A percentile compares a stretch with the other conserved stretches of the same genome.
Conservation (phyloP, 2,329 filamentous ascomycete species). For the Calycina herbarum region DNA sequence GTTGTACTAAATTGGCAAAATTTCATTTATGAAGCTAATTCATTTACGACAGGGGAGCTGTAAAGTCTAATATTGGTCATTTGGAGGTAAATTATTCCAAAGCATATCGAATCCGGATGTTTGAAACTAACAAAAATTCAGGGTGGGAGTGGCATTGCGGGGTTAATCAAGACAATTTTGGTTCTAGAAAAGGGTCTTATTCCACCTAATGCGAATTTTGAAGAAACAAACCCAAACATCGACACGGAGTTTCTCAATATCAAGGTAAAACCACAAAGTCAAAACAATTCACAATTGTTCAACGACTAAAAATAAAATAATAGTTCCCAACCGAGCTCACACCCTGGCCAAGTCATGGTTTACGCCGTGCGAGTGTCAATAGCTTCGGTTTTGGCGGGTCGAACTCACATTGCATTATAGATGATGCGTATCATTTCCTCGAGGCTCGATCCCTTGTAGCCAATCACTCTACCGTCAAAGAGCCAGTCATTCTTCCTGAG, state of each 20-base stretch:
- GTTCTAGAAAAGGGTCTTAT: conserved; percentile 27
- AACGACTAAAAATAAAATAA: background rate
- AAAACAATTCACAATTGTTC: background rate
- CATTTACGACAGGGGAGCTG: conserved; percentile 5
- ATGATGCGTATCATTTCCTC: conserved; percentile 31
- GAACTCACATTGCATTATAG: conserved; percentile 23
- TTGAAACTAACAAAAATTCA: too few species aligned
- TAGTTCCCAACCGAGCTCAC: conserved; percentile 8
- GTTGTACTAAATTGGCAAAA: background rate
- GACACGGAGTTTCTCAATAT: conserved; percentile 1
- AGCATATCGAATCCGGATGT: too few species aligned
- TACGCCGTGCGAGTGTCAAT: conserved; percentile 26
- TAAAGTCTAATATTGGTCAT: conserved; percentile 34
- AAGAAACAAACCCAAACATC: conserved; percentile 37
- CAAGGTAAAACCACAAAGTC: background rate
- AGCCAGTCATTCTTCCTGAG: background rate
- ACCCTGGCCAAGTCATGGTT: conserved; percentile 14
- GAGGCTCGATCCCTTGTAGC: background rate
- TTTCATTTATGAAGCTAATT: background rate
- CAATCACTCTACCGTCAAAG: background rate
- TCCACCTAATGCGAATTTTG: conserved; percentile 30
- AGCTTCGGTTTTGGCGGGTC: conserved; percentile 30
- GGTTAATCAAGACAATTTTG: conserved; percentile 25
- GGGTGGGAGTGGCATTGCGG: conserved; percentile 24
- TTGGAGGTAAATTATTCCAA: conserved; percentile 18